Percentiles rank a stretch among this genome's conserved stretches.
Evolutionary conservation across 176 grass and related monocot genomes (phyloP).

Genomic region (Luzula sylvatica): DNA sequence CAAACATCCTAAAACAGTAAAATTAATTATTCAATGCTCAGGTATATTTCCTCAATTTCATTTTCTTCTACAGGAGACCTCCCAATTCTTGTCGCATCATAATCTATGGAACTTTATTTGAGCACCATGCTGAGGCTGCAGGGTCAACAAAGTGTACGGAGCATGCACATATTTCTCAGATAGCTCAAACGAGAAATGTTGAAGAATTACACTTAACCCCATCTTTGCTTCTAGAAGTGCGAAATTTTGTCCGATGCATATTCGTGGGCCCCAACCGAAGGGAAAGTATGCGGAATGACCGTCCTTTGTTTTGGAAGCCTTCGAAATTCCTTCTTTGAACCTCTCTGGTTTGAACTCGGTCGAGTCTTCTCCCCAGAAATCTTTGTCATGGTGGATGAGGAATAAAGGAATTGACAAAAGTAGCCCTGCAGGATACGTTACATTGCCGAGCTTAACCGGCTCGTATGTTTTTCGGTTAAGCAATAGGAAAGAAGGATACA

Average conservation of each 20-base stretch:
- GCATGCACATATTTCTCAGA: conserved; percentile 50
- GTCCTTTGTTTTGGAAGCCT: conserved; percentile 33
- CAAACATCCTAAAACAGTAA: too few relatives aligned
- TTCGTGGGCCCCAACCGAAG: conserved; percentile 54
- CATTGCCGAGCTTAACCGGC: conserved; percentile 35
- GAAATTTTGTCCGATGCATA: conserved; percentile 77
- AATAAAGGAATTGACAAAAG: conserved; percentile 40
- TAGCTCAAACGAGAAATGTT: conserved; percentile 40
- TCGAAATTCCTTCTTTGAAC: conserved; percentile 53
- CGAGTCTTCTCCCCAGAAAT: conserved; percentile 48
- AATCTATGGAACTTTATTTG: conserved; percentile 37
- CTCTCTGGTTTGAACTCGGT: conserved; percentile 53
- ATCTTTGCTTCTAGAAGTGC: conserved; percentile 59
- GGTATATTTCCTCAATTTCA: too few relatives aligned
- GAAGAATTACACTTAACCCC: conserved; percentile 50
- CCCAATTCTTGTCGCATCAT: conserved; percentile 3
- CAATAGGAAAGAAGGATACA: conserved; percentile 40
- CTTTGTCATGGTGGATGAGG: conserved; percentile 39
- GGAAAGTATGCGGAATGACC: conserved; percentile 40
- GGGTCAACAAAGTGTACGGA: conserved; percentile 24
- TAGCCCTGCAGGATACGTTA: conserved; percentile 41
- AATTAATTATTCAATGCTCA: too few relatives aligned
- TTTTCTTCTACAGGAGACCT: too few relatives aligned
- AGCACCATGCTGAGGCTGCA: conserved; percentile 62
- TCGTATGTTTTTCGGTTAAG: conserved; percentile 30